phyloP scores from a whole-genome alignment of 108 stramenopile genomes.

The Heterococcus sp. region DNA sequence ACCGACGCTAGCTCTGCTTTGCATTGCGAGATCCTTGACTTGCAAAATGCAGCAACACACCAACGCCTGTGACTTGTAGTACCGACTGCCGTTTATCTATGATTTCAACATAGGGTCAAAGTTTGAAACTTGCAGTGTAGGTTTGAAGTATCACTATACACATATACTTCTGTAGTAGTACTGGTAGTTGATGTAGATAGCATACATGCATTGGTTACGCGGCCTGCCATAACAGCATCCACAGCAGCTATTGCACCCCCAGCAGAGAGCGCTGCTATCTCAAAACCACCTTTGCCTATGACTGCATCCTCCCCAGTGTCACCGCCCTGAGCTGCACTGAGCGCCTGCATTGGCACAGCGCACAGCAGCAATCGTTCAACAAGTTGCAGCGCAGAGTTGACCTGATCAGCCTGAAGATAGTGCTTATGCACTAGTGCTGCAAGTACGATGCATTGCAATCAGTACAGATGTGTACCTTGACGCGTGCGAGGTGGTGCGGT shows the following conservation, averaged over 20 bases:
- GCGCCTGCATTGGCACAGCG: not conserved
- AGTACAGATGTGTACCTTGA: conserved; percentile 13
- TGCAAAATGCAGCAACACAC: too few species aligned
- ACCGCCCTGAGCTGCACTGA: conserved; percentile 9
- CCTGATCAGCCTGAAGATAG: not conserved
- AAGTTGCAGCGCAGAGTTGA: not conserved
- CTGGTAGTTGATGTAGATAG: too few species aligned
- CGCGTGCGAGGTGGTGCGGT: conserved; percentile 6
- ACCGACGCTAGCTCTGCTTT: too few species aligned
- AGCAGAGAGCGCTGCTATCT: conserved; percentile 19
- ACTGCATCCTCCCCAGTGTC: conserved; percentile 5
- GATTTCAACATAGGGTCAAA: too few species aligned
- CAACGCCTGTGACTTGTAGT: too few species aligned
- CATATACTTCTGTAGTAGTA: too few species aligned
- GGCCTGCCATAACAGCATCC: not conserved
- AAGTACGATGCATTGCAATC: too few species aligned
- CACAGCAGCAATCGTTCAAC: not conserved
- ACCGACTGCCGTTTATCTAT: too few species aligned
- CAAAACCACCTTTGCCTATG: conserved; percentile 11
- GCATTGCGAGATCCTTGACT: too few species aligned
- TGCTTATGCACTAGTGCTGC: too few species aligned
- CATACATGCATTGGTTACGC: not conserved
- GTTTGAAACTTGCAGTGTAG: too few species aligned
- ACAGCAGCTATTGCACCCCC: conserved; percentile 21
- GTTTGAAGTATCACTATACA: too few species aligned